Conservation (phyloP, 73 alveolate genomes). For the Paramecium sonneborni region DNA sequence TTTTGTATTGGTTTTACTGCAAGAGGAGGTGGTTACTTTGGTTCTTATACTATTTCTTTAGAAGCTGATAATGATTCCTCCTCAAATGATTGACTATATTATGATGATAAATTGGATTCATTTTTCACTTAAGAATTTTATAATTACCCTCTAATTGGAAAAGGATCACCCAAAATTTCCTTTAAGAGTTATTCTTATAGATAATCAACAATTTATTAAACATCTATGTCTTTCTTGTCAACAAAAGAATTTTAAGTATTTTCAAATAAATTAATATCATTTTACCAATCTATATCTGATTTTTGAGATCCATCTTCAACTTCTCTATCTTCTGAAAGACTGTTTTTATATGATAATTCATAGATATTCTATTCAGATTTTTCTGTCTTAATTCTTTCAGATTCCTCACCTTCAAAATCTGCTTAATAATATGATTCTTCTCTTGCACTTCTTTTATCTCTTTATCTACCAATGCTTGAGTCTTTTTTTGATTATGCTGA, state of each 20-base stretch:
- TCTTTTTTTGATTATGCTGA: conserved; percentile 37
- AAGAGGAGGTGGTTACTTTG: background rate
- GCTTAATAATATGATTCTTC: conserved; percentile 37
- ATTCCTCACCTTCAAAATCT: conserved; percentile 24
- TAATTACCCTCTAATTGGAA: conserved; percentile 10
- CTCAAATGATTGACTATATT: conserved; percentile 13
- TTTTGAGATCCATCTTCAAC: background rate
- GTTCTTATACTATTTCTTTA: background rate
- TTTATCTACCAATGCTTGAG: background rate
- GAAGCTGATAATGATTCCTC: conserved; percentile 5
- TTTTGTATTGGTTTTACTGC: background rate
- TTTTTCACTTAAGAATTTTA: background rate
- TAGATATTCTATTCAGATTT: background rate
- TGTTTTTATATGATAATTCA: conserved; percentile 17
- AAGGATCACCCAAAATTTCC: background rate
- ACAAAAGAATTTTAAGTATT: background rate
- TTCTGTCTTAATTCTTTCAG: conserved; percentile 43
- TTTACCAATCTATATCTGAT: conserved; percentile 5
- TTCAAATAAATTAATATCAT: background rate
- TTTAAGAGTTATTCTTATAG: background rate
- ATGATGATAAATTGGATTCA: background rate
- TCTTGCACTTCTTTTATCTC: conserved; percentile 7
- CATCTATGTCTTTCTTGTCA: conserved; percentile 12
- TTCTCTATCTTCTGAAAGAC: background rate
- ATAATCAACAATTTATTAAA: conserved; percentile 20